phyloP scores from a whole-genome alignment of 768 basidiomycete genomes.

The Hygrocybe punicea region DNA sequence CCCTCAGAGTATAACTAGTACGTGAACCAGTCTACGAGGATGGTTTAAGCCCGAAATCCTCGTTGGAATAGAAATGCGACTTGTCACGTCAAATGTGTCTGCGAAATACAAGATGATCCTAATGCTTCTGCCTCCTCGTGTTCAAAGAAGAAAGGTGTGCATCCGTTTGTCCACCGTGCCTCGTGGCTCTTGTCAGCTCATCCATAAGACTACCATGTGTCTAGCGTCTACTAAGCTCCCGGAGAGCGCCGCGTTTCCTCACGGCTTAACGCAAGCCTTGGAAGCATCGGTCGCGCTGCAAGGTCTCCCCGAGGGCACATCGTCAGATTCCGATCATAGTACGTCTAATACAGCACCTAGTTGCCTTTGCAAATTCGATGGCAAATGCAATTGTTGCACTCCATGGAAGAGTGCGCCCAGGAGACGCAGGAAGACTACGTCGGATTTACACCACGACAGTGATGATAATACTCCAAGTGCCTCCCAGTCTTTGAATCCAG shows the following conservation, averaged over 20 bases:
- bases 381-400: constrained; percentile 57
- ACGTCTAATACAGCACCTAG: constrained; percentile 58
- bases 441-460: constrained; percentile 5
- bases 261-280: constrained; percentile 69
- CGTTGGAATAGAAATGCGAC: too few species aligned
- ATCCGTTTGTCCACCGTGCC: constrained; percentile 12
- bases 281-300: constrained; percentile 58
- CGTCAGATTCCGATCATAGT: constrained; percentile 61
- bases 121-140: constrained; percentile 28
- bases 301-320: constrained; percentile 45
- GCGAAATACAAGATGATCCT: constrained; percentile 65
- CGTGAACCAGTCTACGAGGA: too few species aligned
- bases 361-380: constrained; percentile 51
- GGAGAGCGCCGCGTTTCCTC: constrained; percentile 74
- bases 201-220: constrained; percentile 41
- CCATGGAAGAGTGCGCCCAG: constrained; percentile 45
- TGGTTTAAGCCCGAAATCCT: too few species aligned
- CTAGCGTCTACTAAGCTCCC: constrained; percentile 58
- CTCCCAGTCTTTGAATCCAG: not conserved
- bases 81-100: constrained; percentile 82
- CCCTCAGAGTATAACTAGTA: too few species aligned
- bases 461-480: constrained; percentile 9
- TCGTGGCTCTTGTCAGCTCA: constrained; percentile 34
- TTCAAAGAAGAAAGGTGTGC: constrained; percentile 63
- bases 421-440: constrained; percentile 12